These are phyloP conservation scores for Cyanidiococcus yangmingshanensis DNA, from an alignment of 23 red algal species.

Conservation along the genomic window DNA sequence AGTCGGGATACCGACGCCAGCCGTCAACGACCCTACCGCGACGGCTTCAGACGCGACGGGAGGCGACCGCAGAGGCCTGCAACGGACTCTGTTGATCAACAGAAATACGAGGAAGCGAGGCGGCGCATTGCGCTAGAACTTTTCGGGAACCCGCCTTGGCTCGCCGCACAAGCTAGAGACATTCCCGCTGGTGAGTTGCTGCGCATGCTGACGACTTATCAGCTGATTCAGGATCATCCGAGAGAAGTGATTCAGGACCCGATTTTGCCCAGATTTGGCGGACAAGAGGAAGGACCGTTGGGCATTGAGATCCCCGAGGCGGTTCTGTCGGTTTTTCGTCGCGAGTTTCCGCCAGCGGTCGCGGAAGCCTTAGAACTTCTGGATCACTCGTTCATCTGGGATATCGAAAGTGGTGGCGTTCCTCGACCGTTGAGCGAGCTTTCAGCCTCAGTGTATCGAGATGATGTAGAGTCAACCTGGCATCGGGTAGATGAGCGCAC, in stretches of 20 bases:
- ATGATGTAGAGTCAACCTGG: not conserved
- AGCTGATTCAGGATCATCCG: not conserved
- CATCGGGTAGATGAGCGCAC: slow-evolving; percentile 14
- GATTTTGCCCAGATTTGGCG: not conserved
- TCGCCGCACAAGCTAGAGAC: not conserved
- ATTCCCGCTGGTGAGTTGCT: not conserved
- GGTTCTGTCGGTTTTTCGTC: not conserved
- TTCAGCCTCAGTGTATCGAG: not conserved
- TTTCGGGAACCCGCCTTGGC: not conserved
- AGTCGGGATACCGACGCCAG: too few relatives aligned
- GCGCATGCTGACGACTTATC: not conserved
- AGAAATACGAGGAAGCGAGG: not conserved
- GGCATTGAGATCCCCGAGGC: not conserved
- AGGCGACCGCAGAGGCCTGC: too few relatives aligned
- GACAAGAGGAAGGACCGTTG: not conserved
- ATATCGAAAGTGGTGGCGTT: not conserved
- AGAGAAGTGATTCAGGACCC: not conserved
- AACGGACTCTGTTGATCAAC: too few relatives aligned
- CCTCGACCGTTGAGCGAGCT: not conserved
- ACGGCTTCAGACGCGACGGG: too few relatives aligned
- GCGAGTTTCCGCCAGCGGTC: not conserved
- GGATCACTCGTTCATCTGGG: not conserved
- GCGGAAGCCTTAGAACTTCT: not conserved
- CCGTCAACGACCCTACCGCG: too few relatives aligned
- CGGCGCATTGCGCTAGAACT: not conserved